phyloP scores from a whole-genome alignment of 2,329 filamentous ascomycete species.

The Chaetomium olivaceum region DNA sequence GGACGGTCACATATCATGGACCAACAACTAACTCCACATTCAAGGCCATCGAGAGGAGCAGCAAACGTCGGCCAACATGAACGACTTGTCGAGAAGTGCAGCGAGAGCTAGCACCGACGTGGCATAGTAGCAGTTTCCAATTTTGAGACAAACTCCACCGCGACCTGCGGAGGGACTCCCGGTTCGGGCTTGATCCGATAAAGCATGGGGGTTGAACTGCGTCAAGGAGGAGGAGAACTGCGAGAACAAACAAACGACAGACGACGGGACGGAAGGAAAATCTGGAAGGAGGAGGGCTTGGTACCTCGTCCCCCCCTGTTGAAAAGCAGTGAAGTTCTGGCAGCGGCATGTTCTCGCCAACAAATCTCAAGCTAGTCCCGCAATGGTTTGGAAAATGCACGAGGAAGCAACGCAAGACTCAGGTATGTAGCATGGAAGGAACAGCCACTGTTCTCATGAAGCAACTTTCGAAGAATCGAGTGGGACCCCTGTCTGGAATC shows the following conservation, averaged over 20 bases:
- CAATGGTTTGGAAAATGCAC: background rate
- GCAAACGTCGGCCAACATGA: background rate
- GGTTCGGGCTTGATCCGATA: conserved; percentile 6
- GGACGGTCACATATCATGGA: conserved; percentile 11
- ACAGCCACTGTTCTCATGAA: background rate
- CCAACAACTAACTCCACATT: conserved; percentile 4
- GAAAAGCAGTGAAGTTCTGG: no score
- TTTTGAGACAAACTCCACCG: conserved; percentile 4
- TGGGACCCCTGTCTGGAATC: background rate
- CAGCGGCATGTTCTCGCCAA: background rate
- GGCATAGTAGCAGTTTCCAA: conserved; percentile 4
- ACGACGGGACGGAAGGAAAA: background rate
- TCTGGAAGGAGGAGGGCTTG: background rate
- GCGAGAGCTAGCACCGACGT: background rate
- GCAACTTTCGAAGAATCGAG: background rate
- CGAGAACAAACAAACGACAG: background rate
- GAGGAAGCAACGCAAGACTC: background rate
- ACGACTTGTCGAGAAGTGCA: background rate
- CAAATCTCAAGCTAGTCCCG: background rate
- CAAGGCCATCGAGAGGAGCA: background rate
- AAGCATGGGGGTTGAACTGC: background rate
- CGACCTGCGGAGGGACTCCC: background rate
- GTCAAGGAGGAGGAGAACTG: background rate
- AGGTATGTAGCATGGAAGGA: background rate
- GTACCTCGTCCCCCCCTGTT: background rate